Evolutionary conservation across 2,329 filamentous ascomycete species (phyloP), one percentile per base, ranked within the genome.

Genomic region (Monosporascus ibericus): DNA sequence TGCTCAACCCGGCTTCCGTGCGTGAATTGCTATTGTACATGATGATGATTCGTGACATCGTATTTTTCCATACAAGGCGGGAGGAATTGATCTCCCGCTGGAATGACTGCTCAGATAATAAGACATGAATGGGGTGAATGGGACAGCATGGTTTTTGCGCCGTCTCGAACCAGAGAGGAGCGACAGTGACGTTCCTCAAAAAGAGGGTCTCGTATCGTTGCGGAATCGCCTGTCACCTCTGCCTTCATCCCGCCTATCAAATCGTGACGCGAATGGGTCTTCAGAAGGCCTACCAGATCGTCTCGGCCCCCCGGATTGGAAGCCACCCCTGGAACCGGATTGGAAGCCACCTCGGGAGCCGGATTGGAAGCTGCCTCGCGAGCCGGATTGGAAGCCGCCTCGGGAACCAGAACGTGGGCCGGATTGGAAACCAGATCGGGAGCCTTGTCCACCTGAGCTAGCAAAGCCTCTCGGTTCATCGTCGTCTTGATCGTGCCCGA

Each of bases 401-500:
- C 49, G 39, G 34, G 48, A 42, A 38, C 52, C n/a, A n/a, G n/a
- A 30, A 30, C 27, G 27, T 14, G 30, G 30, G 30, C 11, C 11
- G 30, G 30, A 34, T 14, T 34, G 30, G 30, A 34, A 34, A 34
- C 30, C 30, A 14, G 30, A 34, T 34, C 30, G 30, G 11, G 30
- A 34, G 11, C 11, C 30, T 11, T 49, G 39, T 14, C 47, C 48
- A 11, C 50, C 51, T 20, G 49, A 39, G 20, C 34, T 46, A 44
- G 50, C 27, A 48, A 48, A 47, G 24, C 47, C 50, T 46, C 50
- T 49, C 24, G 34, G n/a, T 15, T 51, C 44, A 3, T 49, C 48
- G 2, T 48, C 48, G 4, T 46, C 38, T 5, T 55, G 34, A 34
- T 64, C 57, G 25, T 55, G n/a, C 14, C 61, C 64, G 8, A 68